Evolutionary conservation across 495 filamentous ascomycete species (phyloP).

Genomic region (Aspergillus diversus): DNA sequence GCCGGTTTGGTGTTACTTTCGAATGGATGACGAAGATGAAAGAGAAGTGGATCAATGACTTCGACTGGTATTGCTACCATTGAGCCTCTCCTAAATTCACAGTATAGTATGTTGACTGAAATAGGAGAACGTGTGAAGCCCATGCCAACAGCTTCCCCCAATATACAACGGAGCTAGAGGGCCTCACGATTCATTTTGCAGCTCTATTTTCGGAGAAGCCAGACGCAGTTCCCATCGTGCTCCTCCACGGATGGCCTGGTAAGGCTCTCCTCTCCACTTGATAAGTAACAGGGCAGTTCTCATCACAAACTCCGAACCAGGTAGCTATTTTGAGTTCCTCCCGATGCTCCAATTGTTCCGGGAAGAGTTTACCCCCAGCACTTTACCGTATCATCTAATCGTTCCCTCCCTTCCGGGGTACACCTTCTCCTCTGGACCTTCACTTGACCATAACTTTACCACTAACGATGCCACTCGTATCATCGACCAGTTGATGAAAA

Average conservation of each 20-base stretch:
- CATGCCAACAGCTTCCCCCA: conserved; percentile 68
- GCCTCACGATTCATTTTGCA: conserved; percentile 61
- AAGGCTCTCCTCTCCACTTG: background rate
- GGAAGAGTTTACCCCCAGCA: conserved; percentile 55
- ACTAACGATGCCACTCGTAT: conserved; percentile 47
- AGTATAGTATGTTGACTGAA: background rate
- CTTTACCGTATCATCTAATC: conserved; percentile 67
- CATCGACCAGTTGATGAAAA: conserved; percentile 61
- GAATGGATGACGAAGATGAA: conserved; percentile 60
- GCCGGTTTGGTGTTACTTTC: conserved; percentile 55
- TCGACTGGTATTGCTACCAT: conserved; percentile 43
- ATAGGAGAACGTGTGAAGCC: conserved; percentile 54
- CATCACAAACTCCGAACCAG: conserved; percentile 9
- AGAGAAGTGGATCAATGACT: conserved; percentile 50
- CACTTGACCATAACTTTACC: conserved; percentile 52
- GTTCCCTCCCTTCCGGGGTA: conserved; percentile 69
- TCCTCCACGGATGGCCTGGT: conserved; percentile 68
- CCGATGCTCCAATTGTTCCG: conserved; percentile 47
- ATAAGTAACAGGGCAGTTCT: background rate
- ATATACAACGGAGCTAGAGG: conserved; percentile 55
- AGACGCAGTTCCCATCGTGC: conserved; percentile 62
- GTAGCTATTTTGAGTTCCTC: conserved; percentile 37
- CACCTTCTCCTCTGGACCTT: conserved; percentile 57
- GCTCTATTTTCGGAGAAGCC: conserved; percentile 61
- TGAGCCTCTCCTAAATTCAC: background rate